These are phyloP conservation scores for Ustilago loliicola DNA, from an alignment of 1,284 basidiomycete genomes.

Conservation along the genomic window DNA sequence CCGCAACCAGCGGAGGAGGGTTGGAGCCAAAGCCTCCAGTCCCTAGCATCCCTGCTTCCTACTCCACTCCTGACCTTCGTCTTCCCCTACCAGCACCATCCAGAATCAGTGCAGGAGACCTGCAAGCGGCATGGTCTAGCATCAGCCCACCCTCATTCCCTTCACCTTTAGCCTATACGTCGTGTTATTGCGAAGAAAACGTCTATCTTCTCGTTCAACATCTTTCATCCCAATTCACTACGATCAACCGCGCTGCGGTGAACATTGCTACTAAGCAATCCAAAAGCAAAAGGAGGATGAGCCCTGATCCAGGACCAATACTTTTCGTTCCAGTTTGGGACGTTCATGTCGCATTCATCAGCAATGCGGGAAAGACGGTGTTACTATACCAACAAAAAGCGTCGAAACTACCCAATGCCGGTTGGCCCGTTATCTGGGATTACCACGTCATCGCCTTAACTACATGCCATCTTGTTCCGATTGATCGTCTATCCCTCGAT, in stretches of 20 bases:
- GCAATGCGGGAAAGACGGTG: slow-evolving; percentile 39
- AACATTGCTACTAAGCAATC: slow-evolving; percentile 10
- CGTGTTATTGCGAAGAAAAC: slow-evolving; percentile 64
- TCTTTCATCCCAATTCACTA: slow-evolving; percentile 8
- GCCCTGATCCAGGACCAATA: neutral
- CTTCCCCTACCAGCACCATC: neutral
- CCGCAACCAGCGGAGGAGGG: too few relatives aligned
- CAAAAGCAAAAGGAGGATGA: neutral
- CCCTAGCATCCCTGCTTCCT: neutral
- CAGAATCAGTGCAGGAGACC: neutral
- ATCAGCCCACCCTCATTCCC: slow-evolving; percentile 34
- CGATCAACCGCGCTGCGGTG: slow-evolving; percentile 8
- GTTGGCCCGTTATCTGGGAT: slow-evolving; percentile 58
- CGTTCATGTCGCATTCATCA: slow-evolving; percentile 47
- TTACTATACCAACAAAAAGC: slow-evolving; percentile 53
- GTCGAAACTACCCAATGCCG: slow-evolving; percentile 21
- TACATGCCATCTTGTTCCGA: slow-evolving; percentile 27
- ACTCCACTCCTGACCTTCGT: neutral
- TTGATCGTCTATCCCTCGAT: neutral
- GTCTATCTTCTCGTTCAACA: slow-evolving; percentile 39
- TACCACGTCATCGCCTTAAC: slow-evolving; percentile 56
- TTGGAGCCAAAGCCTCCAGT: neutral
- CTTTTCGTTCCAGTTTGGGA: slow-evolving; percentile 39
- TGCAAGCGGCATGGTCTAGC: slow-evolving; percentile 11
- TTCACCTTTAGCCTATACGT: slow-evolving; percentile 10